phyloP scores from a whole-genome alignment of 257 asterid genomes.

The Paulownia fortunei region DNA sequence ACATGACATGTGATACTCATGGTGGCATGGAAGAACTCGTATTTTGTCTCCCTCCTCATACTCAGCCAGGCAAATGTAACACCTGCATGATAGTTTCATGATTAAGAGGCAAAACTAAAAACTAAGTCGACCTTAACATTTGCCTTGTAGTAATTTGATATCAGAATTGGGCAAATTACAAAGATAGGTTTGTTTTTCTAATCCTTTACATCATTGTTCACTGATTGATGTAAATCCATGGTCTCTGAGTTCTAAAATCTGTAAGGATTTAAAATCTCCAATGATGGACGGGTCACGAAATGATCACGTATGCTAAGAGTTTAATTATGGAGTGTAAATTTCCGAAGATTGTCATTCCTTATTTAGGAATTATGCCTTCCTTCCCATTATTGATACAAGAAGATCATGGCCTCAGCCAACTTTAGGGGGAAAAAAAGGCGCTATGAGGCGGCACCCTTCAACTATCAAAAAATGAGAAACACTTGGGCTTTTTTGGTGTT shows the following conservation, averaged over 20 bases:
- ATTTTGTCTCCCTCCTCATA: conserved; percentile 86
- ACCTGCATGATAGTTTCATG: conserved; percentile 52
- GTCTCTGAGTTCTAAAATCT: not conserved
- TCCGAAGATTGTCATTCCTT: not conserved
- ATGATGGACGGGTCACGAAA: too few relatives aligned
- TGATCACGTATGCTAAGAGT: not conserved
- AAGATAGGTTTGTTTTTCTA: not conserved
- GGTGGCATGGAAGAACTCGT: conserved; percentile 86
- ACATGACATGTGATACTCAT: conserved; percentile 79
- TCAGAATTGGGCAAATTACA: not conserved
- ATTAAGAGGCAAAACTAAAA: conserved; percentile 11
- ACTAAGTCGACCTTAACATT: not conserved
- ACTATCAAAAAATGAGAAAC: not conserved
- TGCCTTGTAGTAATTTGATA: not conserved
- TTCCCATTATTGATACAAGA: not conserved
- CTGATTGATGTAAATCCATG: not conserved
- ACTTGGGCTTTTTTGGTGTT: not conserved
- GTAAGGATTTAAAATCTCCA: not conserved
- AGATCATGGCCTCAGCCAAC: not conserved
- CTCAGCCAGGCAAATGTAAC: conserved; percentile 88
- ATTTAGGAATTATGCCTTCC: not conserved
- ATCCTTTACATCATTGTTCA: not conserved
- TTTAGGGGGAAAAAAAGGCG: not conserved
- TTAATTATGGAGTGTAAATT: not conserved
- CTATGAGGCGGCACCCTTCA: not conserved